Base-by-base conservation (phyloP, 306 rosid species). In the Quercus ilex region DNA sequence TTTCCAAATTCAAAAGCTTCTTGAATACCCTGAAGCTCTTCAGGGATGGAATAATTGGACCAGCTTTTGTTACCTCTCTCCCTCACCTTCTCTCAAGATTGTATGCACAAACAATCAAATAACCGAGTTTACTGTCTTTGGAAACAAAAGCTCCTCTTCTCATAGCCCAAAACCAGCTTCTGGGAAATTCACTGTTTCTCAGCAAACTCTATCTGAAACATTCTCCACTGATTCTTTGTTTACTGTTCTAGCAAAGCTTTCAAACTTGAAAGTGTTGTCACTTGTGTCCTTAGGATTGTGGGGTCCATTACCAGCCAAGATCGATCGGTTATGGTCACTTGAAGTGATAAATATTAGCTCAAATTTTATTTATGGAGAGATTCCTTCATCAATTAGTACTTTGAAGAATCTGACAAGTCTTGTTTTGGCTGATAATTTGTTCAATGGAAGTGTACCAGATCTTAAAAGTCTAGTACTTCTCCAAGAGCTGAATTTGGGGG, bases 231-330 rank as follows among this genome's bases (percentile, higher is more conserved):
- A 90, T 74, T 80, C 94, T 30, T 80, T 92, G 78, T 92, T 92
- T 55, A 88, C 94, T 28, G 77, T 56, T 67, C 69, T 95, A 71
- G 91, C 97, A 55, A 95, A 85, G 86, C 94, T 95, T 23, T 88
- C 98, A 63, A 83, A 82, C 38, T 65, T 95, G 82, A 86, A 79
- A 80, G 88, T 82, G 5, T 49, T 95, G 77, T 88, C 92, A 33
- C 78, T 95, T 38, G 91, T 89, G 5, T 93, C 92, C 1, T 63
- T 95, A 60, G 98, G 99, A 25, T 60, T 95, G 69, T 92, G 99
- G 98, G 99, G 99, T 60, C 96, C 92, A 18, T 63, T 95, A 6
- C 97, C 99, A 6, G 73, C 83, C 49, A 90, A 92, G 85, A 84
- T 95, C 69, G 82, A 71, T 20, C 59, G 97, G 78, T 82, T 91